phyloP scores from a whole-genome alignment of 2,329 filamentous ascomycete genomes.

The Epichloe coenophiala region DNA sequence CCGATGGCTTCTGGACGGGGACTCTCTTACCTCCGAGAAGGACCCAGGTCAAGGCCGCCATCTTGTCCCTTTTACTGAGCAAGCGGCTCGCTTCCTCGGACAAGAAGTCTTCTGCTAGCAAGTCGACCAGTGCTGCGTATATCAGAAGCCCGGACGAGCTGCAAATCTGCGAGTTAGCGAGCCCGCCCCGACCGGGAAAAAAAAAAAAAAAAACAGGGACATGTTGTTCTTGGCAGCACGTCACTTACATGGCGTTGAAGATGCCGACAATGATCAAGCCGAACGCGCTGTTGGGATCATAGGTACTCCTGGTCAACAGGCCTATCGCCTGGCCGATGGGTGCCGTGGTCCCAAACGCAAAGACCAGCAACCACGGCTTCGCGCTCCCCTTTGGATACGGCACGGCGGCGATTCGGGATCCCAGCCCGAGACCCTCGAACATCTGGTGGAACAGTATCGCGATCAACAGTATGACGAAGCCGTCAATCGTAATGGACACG shows the following conservation, averaged over 20 bases:
- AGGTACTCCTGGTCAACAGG: conserved; percentile 39
- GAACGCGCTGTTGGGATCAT: conserved; percentile 50
- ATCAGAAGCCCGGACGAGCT: conserved; percentile 47
- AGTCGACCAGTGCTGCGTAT: conserved; percentile 49
- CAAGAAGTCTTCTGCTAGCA: conserved; percentile 52
- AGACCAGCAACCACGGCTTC: conserved; percentile 46
- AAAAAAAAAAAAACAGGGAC: not conserved
- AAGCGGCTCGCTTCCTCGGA: conserved; percentile 39
- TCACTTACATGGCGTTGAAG: conserved; percentile 48
- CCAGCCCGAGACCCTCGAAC: conserved; percentile 56
- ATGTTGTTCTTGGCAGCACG: too few relatives aligned
- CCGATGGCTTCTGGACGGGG: not conserved
- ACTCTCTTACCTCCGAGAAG: conserved; percentile 33
- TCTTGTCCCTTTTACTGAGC: conserved; percentile 39
- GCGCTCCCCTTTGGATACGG: conserved; percentile 42
- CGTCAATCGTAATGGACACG: conserved; percentile 52
- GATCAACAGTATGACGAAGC: conserved; percentile 52
- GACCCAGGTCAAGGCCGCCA: conserved; percentile 36
- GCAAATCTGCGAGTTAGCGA: not conserved
- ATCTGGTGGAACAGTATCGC: conserved; percentile 62
- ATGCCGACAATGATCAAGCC: conserved; percentile 50
- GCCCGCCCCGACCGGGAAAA: not conserved
- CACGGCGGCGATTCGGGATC: conserved; percentile 56
- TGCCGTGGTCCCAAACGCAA: conserved; percentile 50
- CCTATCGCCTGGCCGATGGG: conserved; percentile 54